Base-by-base conservation (phyloP, 164 flowering plant genomes). In the Annona cherimola region DNA sequence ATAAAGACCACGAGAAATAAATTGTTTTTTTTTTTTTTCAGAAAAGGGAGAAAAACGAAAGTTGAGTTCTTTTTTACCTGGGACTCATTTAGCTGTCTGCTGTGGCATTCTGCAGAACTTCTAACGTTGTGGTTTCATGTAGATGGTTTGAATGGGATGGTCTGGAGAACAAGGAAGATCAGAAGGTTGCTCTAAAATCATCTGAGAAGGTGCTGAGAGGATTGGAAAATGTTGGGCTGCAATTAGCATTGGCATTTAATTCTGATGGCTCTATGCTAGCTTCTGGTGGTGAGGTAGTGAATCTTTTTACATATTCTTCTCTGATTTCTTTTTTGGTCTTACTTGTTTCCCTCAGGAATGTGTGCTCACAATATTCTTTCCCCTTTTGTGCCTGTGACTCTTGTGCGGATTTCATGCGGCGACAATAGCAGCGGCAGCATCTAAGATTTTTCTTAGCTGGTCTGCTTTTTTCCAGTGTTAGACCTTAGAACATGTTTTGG, bases 91-190 rank as follows among this genome's bases (percentile, higher is more conserved):
- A 26, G 35, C 35, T 26, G 35, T 26, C 35, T 26, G 35, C 35
- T 26, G 35, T 26, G 35, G 35, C 35, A 26, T 26, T 26, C 35
- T 26, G 35, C 35, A 26, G 35, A 26, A 26, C 8, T 67, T 3
- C 9, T 70, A 35, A 42, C 26, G 57, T 50, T 50, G 57, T 16
- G 63, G 64, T 40, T 61, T 61, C 54, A 20, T 76, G 63, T 77
- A 94, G 98, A 79, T 88, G 87, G 89, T 92, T 82, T 77, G 89
- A 96, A 66, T 93, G 96, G 98, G 89, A 87, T 39, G 70, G 35
- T 59, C 70, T 72, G 16, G 63, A 76, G 50, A 71, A 61, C 45
- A 42, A 8, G 20, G 86, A 80, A 72, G 79, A 7, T 42, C 80
- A 71, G 66, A 79, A 76, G 50, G 74, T 86, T 78, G 78, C 80